Conservation (phyloP, 1,139 yeast genomes). For the Blastobotrys raffinosifermentans region DNA sequence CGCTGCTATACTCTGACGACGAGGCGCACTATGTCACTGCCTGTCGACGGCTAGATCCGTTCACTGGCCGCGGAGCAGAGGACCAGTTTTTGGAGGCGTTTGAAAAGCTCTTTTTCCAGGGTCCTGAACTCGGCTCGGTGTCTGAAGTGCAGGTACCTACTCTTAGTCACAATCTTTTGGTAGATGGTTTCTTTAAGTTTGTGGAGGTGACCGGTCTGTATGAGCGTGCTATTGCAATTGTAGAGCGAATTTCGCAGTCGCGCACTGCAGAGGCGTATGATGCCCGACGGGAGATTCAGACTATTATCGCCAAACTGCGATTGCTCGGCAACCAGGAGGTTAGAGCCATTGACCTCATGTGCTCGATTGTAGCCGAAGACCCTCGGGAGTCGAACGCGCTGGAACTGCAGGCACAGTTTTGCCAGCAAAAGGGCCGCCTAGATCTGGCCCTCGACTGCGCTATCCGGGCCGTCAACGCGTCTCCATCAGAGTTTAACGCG, state of each 20-base stretch:
- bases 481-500: constrained; percentile 78
- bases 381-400: constrained; percentile 58
- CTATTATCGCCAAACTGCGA: constrained; percentile 56
- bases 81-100: constrained; percentile 54
- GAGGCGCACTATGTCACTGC: constrained; percentile 55
- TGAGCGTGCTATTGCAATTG: constrained; percentile 50
- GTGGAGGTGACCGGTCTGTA: constrained; percentile 61
- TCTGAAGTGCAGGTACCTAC: constrained; percentile 65
- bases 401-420: constrained; percentile 63
- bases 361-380: constrained; percentile 50
- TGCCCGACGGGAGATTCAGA: constrained; percentile 49
- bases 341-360: constrained; percentile 64
- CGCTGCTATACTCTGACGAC: constrained; percentile 65
- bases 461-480: constrained; percentile 64
- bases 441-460: constrained; percentile 75
- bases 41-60: constrained; percentile 62
- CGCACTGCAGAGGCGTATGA: constrained; percentile 36
- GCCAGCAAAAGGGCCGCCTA: constrained; percentile 56
- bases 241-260: constrained; percentile 33
- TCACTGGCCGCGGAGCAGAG: constrained; percentile 35
- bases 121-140: constrained; percentile 57
- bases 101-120: constrained; percentile 59
- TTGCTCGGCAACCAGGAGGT: constrained; percentile 67
- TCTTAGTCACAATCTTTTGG: constrained; percentile 61
- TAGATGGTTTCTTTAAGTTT: constrained; percentile 65